Base-by-base conservation (phyloP, 2,329 filamentous ascomycete species). In the Zymoseptoria tritici region DNA sequence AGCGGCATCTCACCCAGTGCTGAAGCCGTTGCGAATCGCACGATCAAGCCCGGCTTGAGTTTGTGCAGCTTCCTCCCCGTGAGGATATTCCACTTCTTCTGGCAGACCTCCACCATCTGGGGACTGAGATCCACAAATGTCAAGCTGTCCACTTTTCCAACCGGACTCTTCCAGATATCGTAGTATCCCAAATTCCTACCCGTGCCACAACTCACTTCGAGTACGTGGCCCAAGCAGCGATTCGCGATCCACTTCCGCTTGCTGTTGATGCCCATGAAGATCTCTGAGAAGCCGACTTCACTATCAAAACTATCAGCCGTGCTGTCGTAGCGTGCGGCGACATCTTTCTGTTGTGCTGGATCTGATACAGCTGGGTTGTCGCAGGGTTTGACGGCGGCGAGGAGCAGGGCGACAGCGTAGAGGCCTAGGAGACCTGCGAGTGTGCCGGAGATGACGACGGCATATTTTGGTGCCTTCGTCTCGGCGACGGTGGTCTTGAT, bases 171-270 rank as follows among this genome's bases (percentile, higher is more conserved):
- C 13, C 61, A 62, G 3, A 61, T 58, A 29, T 74, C 66, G 52
- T 78, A 81, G 70, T 77, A 80, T 11, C 72, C 68, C 61, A 77
- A 70, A 60, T 81, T 81, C 62, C 79, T 71, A 16, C 78, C 79
- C 0, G 79, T 81, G 6, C 79, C 79, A 52, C 77, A 79, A 20
- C 76, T 76, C 13, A 77, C 77, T 67, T 81, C 79, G 42, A 81
- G 65, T 13, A 81, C 78, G 67, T 81, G 72, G 0, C 79, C 79
- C 11, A 65, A 68, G 58, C 76, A 79, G 64, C 72, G 70, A 42
- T 66, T 61, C 2, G 74, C 72, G 24, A 81, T 69, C 61, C 73
- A 68, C 62, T 74, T 74, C 55, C 79, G 73, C 55, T 73, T 70
- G 52, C 65, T 66, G 24, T 70, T 75, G 57, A 80, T 66, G 21